Base-by-base conservation (phyloP, 2,329 filamentous ascomycete genomes). In the Pseudogymnoascus sp. region DNA sequence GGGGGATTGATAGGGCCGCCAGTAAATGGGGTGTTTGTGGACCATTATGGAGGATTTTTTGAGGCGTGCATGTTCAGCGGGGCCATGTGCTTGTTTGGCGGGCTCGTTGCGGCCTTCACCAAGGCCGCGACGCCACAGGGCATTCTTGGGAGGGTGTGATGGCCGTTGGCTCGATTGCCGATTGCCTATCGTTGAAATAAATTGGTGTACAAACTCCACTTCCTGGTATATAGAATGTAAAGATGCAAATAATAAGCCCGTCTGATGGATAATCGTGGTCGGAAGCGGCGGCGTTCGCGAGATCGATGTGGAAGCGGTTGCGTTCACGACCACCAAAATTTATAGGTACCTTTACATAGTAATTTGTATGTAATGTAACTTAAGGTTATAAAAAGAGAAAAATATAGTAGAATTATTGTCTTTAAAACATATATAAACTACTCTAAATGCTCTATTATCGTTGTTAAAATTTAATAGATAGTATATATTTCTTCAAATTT, bases 1-100 rank as follows among this genome's bases (percentile, higher is more conserved):
- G 79, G 76, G 0, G 74, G 73, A 3, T 67, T 85, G 35, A 74
- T 81, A 3, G 81, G 79, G 0, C 77, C 78, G 11, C 80, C 80
- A 0, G 72, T 79, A 49, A 78, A 75, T 60, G 79, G 79, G 2
- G 75, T 73, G 0, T 69, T 81, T 45, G 68, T 83, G 3, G 71
- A 75, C 2, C 67, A 60, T 8, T 80, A 78, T 62, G 74, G 70
- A 1, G 73, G 74, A 0, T 80, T 74, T 63, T 63, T 67, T 1
- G 63, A 77, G 64, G 70, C 72, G 0, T 72, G 74, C 1, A 69
- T 75, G 1, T 75, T 77, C 52, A 76, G 73, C 61, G 65, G 65
- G 26, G 37, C 49, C 5, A 66, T 75, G 63, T 74, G 73, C 62
- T 55, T 77, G 37, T 62, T 72, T 14, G 76, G 76, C 8, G 74